Base-by-base conservation (phyloP, 192 early-diverging fungal species). In the Backusella circina region DNA sequence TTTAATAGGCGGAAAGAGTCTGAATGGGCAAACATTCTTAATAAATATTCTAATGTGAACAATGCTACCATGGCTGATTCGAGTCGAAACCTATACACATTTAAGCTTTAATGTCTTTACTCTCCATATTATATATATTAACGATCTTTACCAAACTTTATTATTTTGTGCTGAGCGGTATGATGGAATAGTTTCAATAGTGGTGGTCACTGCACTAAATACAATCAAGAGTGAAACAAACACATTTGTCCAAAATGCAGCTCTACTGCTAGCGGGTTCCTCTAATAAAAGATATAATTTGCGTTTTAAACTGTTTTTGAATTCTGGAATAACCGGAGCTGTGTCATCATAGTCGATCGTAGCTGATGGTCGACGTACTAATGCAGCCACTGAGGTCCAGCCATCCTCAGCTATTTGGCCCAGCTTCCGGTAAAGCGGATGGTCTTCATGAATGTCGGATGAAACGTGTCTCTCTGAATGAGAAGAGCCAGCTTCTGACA, bases 151-250 rank as follows among this genome's bases (percentile, higher is more conserved):
- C 88, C 88, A 90, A 6, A 88, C 75, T 39, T 71, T 78, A 21
- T 79, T 77, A 36, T 84, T 88, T 33, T 86, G 81, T 10, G 82
- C 84, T 8, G 87, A 86, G 38, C 89, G 86, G 69, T 93, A 91
- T 28, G 90, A 64, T 54, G 93, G 93, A 31, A 95, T 93, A 32
- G 93, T 95, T 84, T 95, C 93, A 65, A 95, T 83, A 16, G 92
- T 93, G 0, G 92, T 91, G 67, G 92, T 87, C 3, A 93, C 86
- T 1, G 92, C 89, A 81, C 89, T 90, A 31, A 90, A 84, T 12
- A 93, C 88, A 57, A 95, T 95, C 64, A 89, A 83, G 73, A 93
- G 86, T 1, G 91, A 89, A 2, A 95, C 89, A 79, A 92, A 87
- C 9, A 93, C 85, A 75, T 92, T 93, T 35, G 91, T 87, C 32